These are phyloP conservation scores for Dendrobium nobile DNA, from an alignment of 106 monocot species.

Conservation along the genomic window DNA sequence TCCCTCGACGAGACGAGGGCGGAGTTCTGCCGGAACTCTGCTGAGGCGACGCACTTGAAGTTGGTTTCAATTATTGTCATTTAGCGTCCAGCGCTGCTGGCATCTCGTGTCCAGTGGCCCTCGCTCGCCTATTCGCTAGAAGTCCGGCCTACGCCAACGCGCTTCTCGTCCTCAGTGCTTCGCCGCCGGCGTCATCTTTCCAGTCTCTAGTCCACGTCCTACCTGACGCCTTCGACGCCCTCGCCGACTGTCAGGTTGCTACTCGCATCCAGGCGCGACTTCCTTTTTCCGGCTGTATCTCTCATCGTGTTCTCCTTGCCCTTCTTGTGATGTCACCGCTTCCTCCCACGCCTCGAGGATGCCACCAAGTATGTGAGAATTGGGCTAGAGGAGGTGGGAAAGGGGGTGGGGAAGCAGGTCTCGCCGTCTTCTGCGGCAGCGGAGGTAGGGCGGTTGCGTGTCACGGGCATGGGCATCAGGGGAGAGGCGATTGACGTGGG, in stretches of 20 bases:
- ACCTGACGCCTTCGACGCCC: slow-evolving; percentile 81
- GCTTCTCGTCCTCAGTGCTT: slow-evolving; percentile 85
- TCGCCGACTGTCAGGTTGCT: slow-evolving; percentile 66
- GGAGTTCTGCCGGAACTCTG: slow-evolving; percentile 49
- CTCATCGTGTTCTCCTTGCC: slow-evolving; percentile 71
- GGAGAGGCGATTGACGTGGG: slow-evolving; percentile 13
- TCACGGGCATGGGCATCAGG: slow-evolving; percentile 12
- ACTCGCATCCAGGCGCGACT: slow-evolving; percentile 69
- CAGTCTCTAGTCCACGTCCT: slow-evolving; percentile 91
- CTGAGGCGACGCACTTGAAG: slow-evolving; percentile 67
- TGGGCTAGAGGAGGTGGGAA: slow-evolving; percentile 12
- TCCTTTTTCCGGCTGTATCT: slow-evolving; percentile 85
- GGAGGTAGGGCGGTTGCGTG: slow-evolving; percentile 2
- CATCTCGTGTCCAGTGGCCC: slow-evolving; percentile 58
- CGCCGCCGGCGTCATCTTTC: slow-evolving; percentile 93
- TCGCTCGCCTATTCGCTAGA: slow-evolving; percentile 53
- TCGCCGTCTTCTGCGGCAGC: background rate
- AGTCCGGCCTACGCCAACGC: slow-evolving; percentile 38
- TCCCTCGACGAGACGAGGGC: slow-evolving; percentile 17
- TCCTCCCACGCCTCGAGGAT: slow-evolving; percentile 39
- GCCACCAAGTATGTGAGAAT: slow-evolving; percentile 14
- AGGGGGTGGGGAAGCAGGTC: slow-evolving; percentile 1
- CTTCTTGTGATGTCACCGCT: slow-evolving; percentile 85
- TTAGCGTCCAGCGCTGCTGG: slow-evolving; percentile 60
- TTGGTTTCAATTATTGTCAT: slow-evolving; percentile 57